Percentiles rank a stretch among this genome's conserved stretches.
Conservation (phyloP, 2,329 filamentous ascomycete genomes). For the Macrophomina tecta region DNA sequence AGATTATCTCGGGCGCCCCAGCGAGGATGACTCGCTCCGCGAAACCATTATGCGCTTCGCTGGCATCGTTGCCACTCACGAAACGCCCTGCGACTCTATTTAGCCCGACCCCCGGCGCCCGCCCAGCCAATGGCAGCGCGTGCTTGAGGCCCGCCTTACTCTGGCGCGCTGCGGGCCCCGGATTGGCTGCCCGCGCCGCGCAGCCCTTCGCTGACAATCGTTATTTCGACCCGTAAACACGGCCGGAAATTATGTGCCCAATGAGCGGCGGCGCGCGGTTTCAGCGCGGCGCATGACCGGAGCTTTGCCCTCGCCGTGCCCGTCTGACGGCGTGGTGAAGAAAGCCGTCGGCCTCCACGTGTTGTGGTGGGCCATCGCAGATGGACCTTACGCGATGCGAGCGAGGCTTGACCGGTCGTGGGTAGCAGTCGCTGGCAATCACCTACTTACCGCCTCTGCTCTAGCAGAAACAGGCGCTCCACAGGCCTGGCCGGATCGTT, state of each 20-base stretch:
- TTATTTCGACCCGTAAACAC: neutral
- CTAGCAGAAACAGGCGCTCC: slow-evolving; percentile 7
- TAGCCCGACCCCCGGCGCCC: slow-evolving; percentile 3
- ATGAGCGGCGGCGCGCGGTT: neutral
- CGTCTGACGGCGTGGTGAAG: slow-evolving; percentile 1
- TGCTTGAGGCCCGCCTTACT: slow-evolving; percentile 5
- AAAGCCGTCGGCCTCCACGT: slow-evolving; percentile 9
- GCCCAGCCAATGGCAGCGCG: neutral
- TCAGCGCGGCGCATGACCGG: neutral
- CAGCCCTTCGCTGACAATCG: neutral
- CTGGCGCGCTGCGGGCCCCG: neutral
- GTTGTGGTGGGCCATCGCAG: slow-evolving; percentile 2
- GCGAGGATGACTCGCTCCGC: slow-evolving; percentile 16
- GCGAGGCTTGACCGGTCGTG: neutral
- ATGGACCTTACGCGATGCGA: neutral
- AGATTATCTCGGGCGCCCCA: slow-evolving; percentile 11
- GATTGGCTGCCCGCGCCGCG: neutral
- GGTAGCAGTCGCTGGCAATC: neutral
- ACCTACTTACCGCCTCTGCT: neutral
- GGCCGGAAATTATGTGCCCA: neutral
- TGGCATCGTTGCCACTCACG: neutral
- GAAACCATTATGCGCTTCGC: slow-evolving; percentile 22
- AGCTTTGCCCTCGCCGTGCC: neutral
- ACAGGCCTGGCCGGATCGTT: slow-evolving; percentile 12
- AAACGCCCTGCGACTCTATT: slow-evolving; percentile 23